phyloP scores from a whole-genome alignment of 768 basidiomycete species.

The Naganishia vishniacii region DNA sequence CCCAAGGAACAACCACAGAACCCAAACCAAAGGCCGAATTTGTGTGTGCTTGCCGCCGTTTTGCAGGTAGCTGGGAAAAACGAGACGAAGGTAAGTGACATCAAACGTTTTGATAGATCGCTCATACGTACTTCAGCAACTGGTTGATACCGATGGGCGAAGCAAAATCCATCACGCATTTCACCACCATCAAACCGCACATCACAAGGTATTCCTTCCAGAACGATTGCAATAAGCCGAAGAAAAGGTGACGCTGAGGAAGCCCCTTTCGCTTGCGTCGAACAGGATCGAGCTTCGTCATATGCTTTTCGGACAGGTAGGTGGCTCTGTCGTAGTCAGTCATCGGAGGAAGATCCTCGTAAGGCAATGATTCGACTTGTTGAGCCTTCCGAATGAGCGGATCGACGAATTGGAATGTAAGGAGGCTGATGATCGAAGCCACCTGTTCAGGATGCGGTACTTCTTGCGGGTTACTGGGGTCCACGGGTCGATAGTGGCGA shows the following conservation, averaged over 20 bases:
- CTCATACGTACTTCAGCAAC: constrained; percentile 48
- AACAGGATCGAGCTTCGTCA: constrained; percentile 50
- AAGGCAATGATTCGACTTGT: constrained; percentile 41
- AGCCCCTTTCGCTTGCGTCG: constrained; percentile 42
- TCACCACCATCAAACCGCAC: constrained; percentile 30
- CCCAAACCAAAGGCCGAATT: constrained; percentile 67
- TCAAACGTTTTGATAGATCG: neutral
- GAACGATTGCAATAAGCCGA: constrained; percentile 51
- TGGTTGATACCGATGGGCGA: constrained; percentile 51
- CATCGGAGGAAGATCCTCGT: constrained; percentile 51
- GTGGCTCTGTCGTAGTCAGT: constrained; percentile 52
- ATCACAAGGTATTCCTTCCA: constrained; percentile 36
- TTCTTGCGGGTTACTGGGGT: constrained; percentile 48
- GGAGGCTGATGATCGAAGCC: constrained; percentile 50
- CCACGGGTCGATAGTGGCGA: constrained; percentile 58
- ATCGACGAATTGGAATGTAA: constrained; percentile 24
- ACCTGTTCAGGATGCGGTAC: constrained; percentile 54
- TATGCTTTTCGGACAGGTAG: constrained; percentile 45
- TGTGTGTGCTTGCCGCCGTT: constrained; percentile 51
- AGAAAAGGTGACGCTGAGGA: constrained; percentile 53
- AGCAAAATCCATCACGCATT: constrained; percentile 46
- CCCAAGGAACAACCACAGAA: constrained; percentile 51
- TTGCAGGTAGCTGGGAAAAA: neutral
- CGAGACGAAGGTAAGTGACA: no score
- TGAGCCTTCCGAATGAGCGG: constrained; percentile 44